Base-by-base conservation (phyloP, 2,329 filamentous ascomycete species). In the Emergomyces orientalis region DNA sequence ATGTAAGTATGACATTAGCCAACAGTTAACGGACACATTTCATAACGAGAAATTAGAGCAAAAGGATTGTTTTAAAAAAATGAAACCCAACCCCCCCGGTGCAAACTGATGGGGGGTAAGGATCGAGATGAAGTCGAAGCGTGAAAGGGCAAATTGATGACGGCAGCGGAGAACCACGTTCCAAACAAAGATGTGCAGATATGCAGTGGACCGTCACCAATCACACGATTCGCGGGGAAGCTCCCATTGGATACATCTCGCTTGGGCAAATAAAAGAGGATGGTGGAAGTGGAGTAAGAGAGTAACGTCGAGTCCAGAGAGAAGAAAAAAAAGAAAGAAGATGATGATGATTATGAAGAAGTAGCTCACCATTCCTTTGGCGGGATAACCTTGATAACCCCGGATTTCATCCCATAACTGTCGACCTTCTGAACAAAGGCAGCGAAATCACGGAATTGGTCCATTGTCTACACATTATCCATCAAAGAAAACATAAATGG, bases 311-410 rank as follows among this genome's bases (percentile, higher is more conserved):
- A 51, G 43, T 47, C 27, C 27, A 13, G 43, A 39, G 56, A 65
- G 8, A 6, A 37, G 19, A 37, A 3, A 22, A 56, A 52, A n/a
- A 17, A 3, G 11, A 5, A 14, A 22, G 47, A 19, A 45, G 8
- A 39, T 30, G 13, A 34, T 32, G 43, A 58, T 57, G 34, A 45
- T 25, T 22, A 43, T 34, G 43, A 63, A 59, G 41, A 54, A 41
- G 58, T 56, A 47, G 77, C 82, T 76, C 85, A 94, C 94, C 94
- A 99, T 84, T 97, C 92, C 71, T 88, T 79, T 0, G 94, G 94
- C 34, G 94, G 92, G 61, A 97, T 88, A 63, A 99, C 88, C 78
- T 99, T 97, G 72, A 97, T 86, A 70, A 99, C 97, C 43, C 94
- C 94, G 27, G 91, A 94, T 77, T 91, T 90, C 94, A 99, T 99